Conservation (phyloP, 768 basidiomycete genomes). For the Cyclocybe cylindracea region DNA sequence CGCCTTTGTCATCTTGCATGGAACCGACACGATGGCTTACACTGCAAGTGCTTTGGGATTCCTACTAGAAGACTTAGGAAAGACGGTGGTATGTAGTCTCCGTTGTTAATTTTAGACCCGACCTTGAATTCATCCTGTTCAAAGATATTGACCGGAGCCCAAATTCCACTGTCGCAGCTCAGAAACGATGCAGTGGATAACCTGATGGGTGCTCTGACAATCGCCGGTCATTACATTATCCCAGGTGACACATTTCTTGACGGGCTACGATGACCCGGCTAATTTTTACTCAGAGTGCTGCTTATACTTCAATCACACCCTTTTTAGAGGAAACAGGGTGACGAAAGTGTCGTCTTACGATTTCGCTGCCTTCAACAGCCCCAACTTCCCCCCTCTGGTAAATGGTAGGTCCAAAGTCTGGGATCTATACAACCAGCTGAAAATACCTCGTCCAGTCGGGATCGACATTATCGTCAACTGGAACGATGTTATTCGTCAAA, state of each 20-base stretch:
- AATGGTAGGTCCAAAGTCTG: slow-evolving; percentile 54
- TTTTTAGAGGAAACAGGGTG: slow-evolving; percentile 85
- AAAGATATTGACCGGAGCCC: slow-evolving; percentile 89
- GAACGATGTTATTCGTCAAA: slow-evolving; percentile 85
- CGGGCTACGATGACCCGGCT: neutral
- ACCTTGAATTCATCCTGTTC: neutral
- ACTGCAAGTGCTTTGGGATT: slow-evolving; percentile 89
- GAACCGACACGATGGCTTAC: slow-evolving; percentile 92
- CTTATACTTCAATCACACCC: slow-evolving; percentile 87
- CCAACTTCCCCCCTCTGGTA: slow-evolving; percentile 80
- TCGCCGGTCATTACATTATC: slow-evolving; percentile 90
- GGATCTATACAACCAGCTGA: neutral
- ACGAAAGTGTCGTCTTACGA: slow-evolving; percentile 83
- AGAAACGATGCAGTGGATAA: slow-evolving; percentile 97
- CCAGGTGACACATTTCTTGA: slow-evolving; percentile 57
- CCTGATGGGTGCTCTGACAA: slow-evolving; percentile 82
- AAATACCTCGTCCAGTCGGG: slow-evolving; percentile 54
- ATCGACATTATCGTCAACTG: slow-evolving; percentile 91
- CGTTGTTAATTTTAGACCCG: neutral
- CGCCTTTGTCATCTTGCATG: slow-evolving; percentile 88
- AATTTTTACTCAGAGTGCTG: slow-evolving; percentile 61
- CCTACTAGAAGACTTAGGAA: slow-evolving; percentile 89
- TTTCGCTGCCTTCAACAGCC: slow-evolving; percentile 81
- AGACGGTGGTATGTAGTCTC: slow-evolving; percentile 66
- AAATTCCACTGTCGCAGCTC: slow-evolving; percentile 88